Percentiles rank a stretch among this genome's conserved stretches.
These are phyloP conservation scores for Globisporangium okanoganense DNA, from an alignment of 352 stramenopile species.

Conservation along the genomic window DNA sequence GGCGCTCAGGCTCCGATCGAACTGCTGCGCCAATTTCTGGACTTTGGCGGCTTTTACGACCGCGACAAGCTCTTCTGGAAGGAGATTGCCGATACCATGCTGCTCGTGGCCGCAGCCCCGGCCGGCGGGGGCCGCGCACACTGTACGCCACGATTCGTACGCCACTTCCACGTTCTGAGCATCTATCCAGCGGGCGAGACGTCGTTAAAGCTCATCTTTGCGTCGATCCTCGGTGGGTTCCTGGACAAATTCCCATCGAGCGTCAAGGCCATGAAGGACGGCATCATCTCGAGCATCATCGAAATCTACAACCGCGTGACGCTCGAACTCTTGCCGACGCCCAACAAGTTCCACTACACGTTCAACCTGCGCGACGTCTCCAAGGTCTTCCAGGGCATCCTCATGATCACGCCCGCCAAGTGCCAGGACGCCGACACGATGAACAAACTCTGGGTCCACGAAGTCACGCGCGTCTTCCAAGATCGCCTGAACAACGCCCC, in stretches of 20 bases:
- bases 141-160: slow-evolving; percentile 91
- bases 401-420: slow-evolving; percentile 90
- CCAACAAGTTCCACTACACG: slow-evolving; percentile 92
- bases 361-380: slow-evolving; percentile 96
- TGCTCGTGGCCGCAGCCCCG: slow-evolving; percentile 88
- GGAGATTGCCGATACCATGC: slow-evolving; percentile 91
- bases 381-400: slow-evolving; percentile 95
- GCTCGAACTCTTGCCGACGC: slow-evolving; percentile 90
- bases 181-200: slow-evolving; percentile 87
- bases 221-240: slow-evolving; percentile 92
- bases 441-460: slow-evolving; percentile 91
- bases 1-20: slow-evolving; percentile 93
- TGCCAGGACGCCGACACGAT: slow-evolving; percentile 84
- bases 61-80: slow-evolving; percentile 97
- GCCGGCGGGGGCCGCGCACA: slow-evolving; percentile 84
- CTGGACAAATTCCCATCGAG: slow-evolving; percentile 83
- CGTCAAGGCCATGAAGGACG: slow-evolving; percentile 77
- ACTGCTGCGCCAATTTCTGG: slow-evolving; percentile 92
- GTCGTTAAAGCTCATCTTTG: slow-evolving; percentile 92
- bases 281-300: slow-evolving; percentile 88
- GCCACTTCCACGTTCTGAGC: slow-evolving; percentile 95
- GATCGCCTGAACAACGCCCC: slow-evolving; percentile 87
- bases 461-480: slow-evolving; percentile 91
- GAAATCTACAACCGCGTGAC: slow-evolving; percentile 94
- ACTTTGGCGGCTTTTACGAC: slow-evolving; percentile 96